Evolutionary conservation across 768 basidiomycete species (phyloP), one percentile per base, ranked within the genome.

Genomic region (Boletus rubescentipes): DNA sequence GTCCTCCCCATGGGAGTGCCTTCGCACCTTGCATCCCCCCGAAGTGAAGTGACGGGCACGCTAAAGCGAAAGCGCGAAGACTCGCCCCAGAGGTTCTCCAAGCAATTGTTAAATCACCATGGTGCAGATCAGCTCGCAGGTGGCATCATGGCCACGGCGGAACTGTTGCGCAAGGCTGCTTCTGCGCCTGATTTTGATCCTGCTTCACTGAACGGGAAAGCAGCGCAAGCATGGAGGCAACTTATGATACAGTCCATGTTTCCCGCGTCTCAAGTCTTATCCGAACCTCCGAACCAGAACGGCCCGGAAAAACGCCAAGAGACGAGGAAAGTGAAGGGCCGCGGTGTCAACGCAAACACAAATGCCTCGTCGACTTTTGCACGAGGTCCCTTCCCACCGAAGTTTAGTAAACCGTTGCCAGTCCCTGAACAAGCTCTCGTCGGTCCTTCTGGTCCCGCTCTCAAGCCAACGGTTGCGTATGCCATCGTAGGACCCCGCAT

Each of bases 211-310:
- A 61, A 50, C 12, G 80, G 76, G 2, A 71, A 73, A 16, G 63
- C 73, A 12, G 82, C 84, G 1, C 75, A 85, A 38, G 77, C 78
- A 46, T 89, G 84, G 80, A 76, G 83, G 36, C 70, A 66, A 20
- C 62, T 79, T 15, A 67, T 85, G 51, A 62, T 89, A 44, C 66
- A 75, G 23, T 67, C 70, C n/a, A 89, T 89, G 84, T 89, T 90
- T 62, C 82, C 84, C 32, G 75, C 67, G 7, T 73, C 77, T 21
- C 52, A 37, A 20, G 21, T 18, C 46, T 57, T 43, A 52, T 54
- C 55, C 9, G 43, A 51, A 10, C 7, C 35, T 49, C 36, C 53
- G 57, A 47, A 57, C 53, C 46, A 60, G 51, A 50, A 41, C 38
- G 30, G 42, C 38, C 11, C 9, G 40, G 26, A 51, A 39, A 40